phyloP scores from a whole-genome alignment of 345 rosid species.

The Bruguiera sexangula region DNA sequence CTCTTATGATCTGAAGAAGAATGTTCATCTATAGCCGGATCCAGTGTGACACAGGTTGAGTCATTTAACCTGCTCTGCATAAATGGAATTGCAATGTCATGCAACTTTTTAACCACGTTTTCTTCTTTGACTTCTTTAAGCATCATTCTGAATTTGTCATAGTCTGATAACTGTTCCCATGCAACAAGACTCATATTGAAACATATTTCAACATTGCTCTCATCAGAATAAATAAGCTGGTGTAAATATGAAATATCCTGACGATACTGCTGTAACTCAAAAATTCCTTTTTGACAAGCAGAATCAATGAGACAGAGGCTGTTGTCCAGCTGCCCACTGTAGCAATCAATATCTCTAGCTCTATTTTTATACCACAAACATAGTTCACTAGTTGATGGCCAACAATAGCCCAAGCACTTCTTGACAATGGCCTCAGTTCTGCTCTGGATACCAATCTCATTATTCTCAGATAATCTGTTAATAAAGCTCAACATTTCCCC shows the following conservation, averaged over 20 bases:
- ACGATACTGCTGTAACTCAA: constrained; percentile 61
- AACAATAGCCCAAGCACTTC: constrained; percentile 48
- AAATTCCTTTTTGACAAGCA: constrained; percentile 70
- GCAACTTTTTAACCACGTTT: constrained; percentile 57
- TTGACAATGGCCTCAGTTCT: constrained; percentile 76
- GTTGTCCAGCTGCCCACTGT: constrained; percentile 88
- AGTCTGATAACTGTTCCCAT: constrained; percentile 84
- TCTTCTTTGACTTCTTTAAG: constrained; percentile 63
- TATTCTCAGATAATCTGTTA: constrained; percentile 49
- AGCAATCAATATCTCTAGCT: constrained; percentile 81
- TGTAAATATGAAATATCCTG: constrained; percentile 72
- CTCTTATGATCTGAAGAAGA: constrained; percentile 31
- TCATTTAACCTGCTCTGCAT: constrained; percentile 47
- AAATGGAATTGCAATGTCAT: constrained; percentile 69
- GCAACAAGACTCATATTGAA: constrained; percentile 56
- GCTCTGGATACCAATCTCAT: constrained; percentile 41
- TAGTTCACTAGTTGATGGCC: constrained; percentile 77
- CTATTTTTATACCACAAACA: constrained; percentile 74
- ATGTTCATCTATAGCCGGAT: constrained; percentile 20
- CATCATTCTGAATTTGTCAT: constrained; percentile 76
- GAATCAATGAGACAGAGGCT: constrained; percentile 69
- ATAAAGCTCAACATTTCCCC: constrained; percentile 64
- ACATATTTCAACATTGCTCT: constrained; percentile 45
- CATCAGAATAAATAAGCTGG: constrained; percentile 67
- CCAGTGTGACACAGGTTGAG: constrained; percentile 17